These are phyloP conservation scores for Juglanconis juglandina DNA, from an alignment of 2,329 filamentous ascomycete species.

Conservation along the genomic window DNA sequence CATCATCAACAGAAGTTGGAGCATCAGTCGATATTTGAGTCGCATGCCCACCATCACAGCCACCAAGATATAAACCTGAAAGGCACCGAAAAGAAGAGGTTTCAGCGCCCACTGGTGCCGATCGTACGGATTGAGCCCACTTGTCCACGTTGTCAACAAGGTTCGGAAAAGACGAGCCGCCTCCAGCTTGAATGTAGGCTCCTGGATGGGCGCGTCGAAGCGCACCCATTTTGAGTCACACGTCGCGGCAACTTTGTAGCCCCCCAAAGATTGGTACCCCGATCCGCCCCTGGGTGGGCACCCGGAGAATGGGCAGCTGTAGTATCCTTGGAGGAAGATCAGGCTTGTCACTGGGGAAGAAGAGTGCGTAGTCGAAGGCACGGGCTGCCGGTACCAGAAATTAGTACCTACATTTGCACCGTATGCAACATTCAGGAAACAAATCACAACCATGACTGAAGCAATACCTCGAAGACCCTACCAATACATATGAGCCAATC, in stretches of 20 bases:
- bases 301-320: slow-evolving; percentile 50
- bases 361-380: slow-evolving; percentile 49
- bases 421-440: background rate
- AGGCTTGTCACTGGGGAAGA: slow-evolving; percentile 42
- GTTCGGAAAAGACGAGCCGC: slow-evolving; percentile 40
- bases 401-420: background rate
- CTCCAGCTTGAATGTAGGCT: slow-evolving; percentile 42
- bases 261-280: slow-evolving; percentile 55
- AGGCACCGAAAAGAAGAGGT: slow-evolving; percentile 45
- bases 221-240: slow-evolving; percentile 51
- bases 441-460: slow-evolving; percentile 48
- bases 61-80: slow-evolving; percentile 47
- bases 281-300: slow-evolving; percentile 52
- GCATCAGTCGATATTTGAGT: slow-evolving; percentile 42
- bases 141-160: slow-evolving; percentile 48
- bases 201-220: slow-evolving; percentile 42
- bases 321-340: slow-evolving; percentile 41
- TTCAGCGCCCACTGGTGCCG: slow-evolving; percentile 54
- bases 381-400: slow-evolving; percentile 27
- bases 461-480: slow-evolving; percentile 44
- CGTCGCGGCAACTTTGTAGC: slow-evolving; percentile 42
- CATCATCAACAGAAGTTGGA: slow-evolving; percentile 41
- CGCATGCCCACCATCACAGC: slow-evolving; percentile 45
- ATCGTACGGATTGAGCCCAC: slow-evolving; percentile 48
- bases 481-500: background rate